Conservation (phyloP, 2,329 filamentous ascomycete genomes). For the Cercospora sp. region DNA sequence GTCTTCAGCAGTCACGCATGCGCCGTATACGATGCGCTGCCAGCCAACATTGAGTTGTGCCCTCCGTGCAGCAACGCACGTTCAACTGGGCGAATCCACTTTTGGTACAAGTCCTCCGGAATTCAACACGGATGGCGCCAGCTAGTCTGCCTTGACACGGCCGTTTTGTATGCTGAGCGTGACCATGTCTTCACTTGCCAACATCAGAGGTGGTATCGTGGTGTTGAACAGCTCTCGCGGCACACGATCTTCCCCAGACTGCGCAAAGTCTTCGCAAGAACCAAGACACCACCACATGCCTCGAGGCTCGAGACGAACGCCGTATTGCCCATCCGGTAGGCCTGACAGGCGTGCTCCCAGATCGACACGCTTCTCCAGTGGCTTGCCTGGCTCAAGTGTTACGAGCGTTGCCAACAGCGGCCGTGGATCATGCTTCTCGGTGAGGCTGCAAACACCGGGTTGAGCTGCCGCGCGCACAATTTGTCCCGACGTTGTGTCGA, state of each 20-base stretch:
- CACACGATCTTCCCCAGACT: neutral
- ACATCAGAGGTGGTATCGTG: neutral
- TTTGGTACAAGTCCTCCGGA: neutral
- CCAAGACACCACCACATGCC: neutral
- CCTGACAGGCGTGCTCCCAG: neutral
- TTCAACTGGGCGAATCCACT: neutral
- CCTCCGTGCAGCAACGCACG: neutral
- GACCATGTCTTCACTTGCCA: neutral
- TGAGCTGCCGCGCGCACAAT: neutral
- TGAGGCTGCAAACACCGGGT: neutral
- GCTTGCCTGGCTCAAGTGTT: neutral
- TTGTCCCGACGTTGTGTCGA: neutral
- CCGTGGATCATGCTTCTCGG: neutral
- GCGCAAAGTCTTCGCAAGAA: neutral
- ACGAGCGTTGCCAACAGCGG: neutral
- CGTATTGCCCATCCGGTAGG: neutral
- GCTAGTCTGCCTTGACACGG: neutral
- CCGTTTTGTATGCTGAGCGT: neutral
- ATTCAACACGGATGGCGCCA: neutral
- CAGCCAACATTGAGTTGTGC: neutral
- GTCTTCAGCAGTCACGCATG: neutral
- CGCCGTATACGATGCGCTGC: neutral
- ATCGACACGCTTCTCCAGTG: neutral
- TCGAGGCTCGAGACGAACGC: neutral
- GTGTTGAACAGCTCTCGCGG: neutral